Evolutionary conservation across 345 rosid genomes (phyloP), one percentile per base, ranked within the genome.

Genomic region (Eucalyptus urophylla): DNA sequence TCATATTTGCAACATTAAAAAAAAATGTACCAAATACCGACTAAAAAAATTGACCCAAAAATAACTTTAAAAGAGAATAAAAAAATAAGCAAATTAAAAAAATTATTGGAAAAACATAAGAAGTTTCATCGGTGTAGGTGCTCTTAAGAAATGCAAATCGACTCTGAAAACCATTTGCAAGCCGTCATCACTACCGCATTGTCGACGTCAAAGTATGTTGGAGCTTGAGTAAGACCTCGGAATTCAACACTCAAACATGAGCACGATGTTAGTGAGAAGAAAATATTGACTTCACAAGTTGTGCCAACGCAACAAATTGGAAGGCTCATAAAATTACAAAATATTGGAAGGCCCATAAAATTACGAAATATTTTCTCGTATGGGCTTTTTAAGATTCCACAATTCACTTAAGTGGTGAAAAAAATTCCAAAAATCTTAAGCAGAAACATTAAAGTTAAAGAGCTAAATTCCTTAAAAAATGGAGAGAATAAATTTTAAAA

Each of bases 151-250:
- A 31, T 69, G 43, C 43, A 69, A 17, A 33, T 65, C 1, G 3
- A 19, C 81, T 69, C 14, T 17, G 5, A 37, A 17, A 69, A 5
- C 11, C 44, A 69, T 37, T 69, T 69, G 21, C 22, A 4, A 31
- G 22, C 22, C 80, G 6, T 67, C 80, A 8, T 40, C 81, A 9
- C 21, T 17, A 12, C 13, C 1, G 5, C 24, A 9, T 33, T 1
- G 24, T 33, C 0, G 4, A 11, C 10, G 5, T 16, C 4, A 4
- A n/a, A 31, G 22, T 14, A n/a, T 11, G 22, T 51, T 8, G 25
- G 25, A 27, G 67, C 67, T 60, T 1, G 15, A 60, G 67, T 13
- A 60, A 62, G 33, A 62, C 19, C 19, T 65, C 10, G 1, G 7
- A 67, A 17, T 19, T 3, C 80, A 37, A 67, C 11, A 10, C 6